A percentile compares a stretch with the other conserved stretches of the same genome.
These are phyloP conservation scores for Colletotrichum sp. DNA, from an alignment of 2,329 filamentous ascomycete species.

Conservation along the genomic window DNA sequence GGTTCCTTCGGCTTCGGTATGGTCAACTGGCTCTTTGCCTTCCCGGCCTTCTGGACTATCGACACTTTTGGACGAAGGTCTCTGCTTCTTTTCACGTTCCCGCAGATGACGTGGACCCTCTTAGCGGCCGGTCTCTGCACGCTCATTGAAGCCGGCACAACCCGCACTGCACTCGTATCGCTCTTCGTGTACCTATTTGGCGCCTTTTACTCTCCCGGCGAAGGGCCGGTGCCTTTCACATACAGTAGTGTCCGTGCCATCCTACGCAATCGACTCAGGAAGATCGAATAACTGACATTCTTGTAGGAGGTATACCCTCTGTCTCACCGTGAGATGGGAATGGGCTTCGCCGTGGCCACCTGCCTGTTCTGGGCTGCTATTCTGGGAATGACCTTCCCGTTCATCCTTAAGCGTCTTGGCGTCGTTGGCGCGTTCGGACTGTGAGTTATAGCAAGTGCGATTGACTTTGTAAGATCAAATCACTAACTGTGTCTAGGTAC, in stretches of 20 bases:
- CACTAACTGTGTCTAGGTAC: slow-evolving; percentile 36
- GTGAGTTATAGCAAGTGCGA: not conserved
- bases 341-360: slow-evolving; percentile 72
- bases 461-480: not conserved
- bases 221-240: slow-evolving; percentile 72
- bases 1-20: slow-evolving; percentile 55
- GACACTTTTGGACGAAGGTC: slow-evolving; percentile 57
- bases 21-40: slow-evolving; percentile 65
- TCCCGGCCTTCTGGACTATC: slow-evolving; percentile 60
- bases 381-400: slow-evolving; percentile 67
- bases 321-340: slow-evolving; percentile 73
- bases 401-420: slow-evolving; percentile 52
- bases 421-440: slow-evolving; percentile 51
- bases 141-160: slow-evolving; percentile 40
- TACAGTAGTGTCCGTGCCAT: slow-evolving; percentile 57
- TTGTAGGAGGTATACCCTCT: slow-evolving; percentile 68
- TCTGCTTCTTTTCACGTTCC: slow-evolving; percentile 63
- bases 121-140: slow-evolving; percentile 62
- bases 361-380: slow-evolving; percentile 67
- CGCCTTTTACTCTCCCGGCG: slow-evolving; percentile 40
- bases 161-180: slow-evolving; percentile 52
- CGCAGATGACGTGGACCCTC: slow-evolving; percentile 64
- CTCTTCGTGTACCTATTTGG: slow-evolving; percentile 40
- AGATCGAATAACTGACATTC: not conserved
- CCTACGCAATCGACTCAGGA: not conserved